Percentiles rank a stretch among this genome's conserved stretches.
phyloP scores from a whole-genome alignment of 2,329 filamentous ascomycete species.

The Venturia carpophila region DNA sequence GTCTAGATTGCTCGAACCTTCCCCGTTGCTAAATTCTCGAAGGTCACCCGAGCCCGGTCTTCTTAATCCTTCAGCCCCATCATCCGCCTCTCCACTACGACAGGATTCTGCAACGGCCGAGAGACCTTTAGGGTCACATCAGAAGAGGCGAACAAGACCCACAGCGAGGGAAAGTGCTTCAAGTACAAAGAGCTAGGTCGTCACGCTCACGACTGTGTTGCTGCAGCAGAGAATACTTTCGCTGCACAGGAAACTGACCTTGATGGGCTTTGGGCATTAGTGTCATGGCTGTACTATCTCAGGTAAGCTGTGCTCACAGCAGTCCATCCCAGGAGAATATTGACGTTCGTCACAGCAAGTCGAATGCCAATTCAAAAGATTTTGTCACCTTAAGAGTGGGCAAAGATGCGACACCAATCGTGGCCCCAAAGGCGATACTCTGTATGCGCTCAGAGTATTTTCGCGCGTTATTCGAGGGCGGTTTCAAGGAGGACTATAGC shows the following conservation, averaged over 20 bases:
- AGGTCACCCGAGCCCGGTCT: neutral
- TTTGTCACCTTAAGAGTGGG: neutral
- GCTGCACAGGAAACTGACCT: neutral
- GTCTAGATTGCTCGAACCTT: neutral
- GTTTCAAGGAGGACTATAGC: neutral
- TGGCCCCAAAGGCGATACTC: neutral
- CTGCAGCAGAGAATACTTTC: neutral
- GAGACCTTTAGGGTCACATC: neutral
- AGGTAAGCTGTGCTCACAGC: neutral
- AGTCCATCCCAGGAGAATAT: neutral
- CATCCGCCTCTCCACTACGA: neutral
- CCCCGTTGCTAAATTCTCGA: neutral
- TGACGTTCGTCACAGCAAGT: neutral
- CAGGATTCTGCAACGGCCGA: neutral
- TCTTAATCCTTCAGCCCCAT: neutral
- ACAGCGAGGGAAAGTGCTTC: neutral
- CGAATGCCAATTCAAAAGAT: neutral
- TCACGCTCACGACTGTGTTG: neutral
- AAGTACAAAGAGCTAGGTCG: neutral
- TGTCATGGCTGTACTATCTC: neutral
- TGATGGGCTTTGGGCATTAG: neutral
- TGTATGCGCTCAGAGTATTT: slow-evolving; percentile 4
- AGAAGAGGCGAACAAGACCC: neutral
- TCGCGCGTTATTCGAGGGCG: neutral
- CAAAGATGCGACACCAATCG: neutral